phyloP scores from a whole-genome alignment of 176 grass and related monocot genomes.

The sorghum (Sorghum bicolor) region Sorghum_bicolor_NCBIv3 NC_012872.2:11851501-11852000 shows the following conservation, averaged over 20 bases:
- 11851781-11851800: slow-evolving; percentile 35
- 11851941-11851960: slow-evolving; percentile 16
- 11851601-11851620: slow-evolving; percentile 77
- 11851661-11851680: slow-evolving; percentile 38
- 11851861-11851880: neutral
- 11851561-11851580: slow-evolving; percentile 13
- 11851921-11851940: slow-evolving; percentile 1
- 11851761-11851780: slow-evolving; percentile 43
- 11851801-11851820: slow-evolving; percentile 45
- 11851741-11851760: slow-evolving; percentile 20
- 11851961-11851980: slow-evolving; percentile 1
- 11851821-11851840: slow-evolving; percentile 55
- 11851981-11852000: slow-evolving; percentile 46
- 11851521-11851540: slow-evolving; percentile 18
- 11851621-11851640: slow-evolving; percentile 77
- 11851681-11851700: slow-evolving; percentile 35
- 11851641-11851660: slow-evolving; percentile 55
- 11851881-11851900: slow-evolving; percentile 11
- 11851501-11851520: slow-evolving; percentile 56
- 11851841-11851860: slow-evolving; percentile 54
- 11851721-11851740: neutral
- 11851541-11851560: slow-evolving; percentile 27
- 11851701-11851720: slow-evolving; percentile 8
- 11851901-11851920: slow-evolving; percentile 1
- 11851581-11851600: slow-evolving; percentile 60